These are phyloP conservation scores for Hondaea fermentalgiana DNA, from an alignment of 108 stramenopile genomes.

Conservation along the genomic window DNA sequence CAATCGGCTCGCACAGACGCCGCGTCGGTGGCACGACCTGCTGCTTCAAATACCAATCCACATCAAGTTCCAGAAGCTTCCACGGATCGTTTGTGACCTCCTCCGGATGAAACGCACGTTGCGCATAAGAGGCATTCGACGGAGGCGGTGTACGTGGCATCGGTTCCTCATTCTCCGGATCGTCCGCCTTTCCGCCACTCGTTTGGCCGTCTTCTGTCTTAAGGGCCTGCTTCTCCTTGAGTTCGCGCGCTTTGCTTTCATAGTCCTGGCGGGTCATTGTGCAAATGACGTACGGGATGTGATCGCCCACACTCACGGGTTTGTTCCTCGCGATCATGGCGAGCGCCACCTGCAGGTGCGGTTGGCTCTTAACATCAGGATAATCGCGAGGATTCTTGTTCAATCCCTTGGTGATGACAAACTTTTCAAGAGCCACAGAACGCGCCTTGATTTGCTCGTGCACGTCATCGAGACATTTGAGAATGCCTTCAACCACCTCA, in stretches of 20 bases:
- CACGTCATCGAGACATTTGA: constrained; percentile 76
- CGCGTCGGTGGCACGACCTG: constrained; percentile 92
- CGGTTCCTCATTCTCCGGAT: neutral
- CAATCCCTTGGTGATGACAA: constrained; percentile 93
- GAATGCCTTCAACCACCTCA: constrained; percentile 70
- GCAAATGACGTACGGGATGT: constrained; percentile 95
- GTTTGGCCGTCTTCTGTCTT: neutral
- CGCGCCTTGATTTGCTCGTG: constrained; percentile 72
- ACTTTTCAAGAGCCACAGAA: constrained; percentile 74
- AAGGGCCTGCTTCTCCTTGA: neutral
- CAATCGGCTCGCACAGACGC: constrained; percentile 96
- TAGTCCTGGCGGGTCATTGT: neutral
- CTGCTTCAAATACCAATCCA: constrained; percentile 93
- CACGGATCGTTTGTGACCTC: neutral
- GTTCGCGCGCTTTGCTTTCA: neutral
- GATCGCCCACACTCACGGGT: constrained; percentile 89
- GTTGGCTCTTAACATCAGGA: constrained; percentile 84
- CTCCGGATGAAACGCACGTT: constrained; percentile 28
- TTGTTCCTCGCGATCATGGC: constrained; percentile 80
- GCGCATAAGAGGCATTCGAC: neutral
- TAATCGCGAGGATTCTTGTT: constrained; percentile 98
- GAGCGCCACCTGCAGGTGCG: constrained; percentile 93
- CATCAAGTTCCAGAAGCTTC: constrained; percentile 57
- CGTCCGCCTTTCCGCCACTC: no score
- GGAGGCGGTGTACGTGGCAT: neutral